Evolutionary conservation across 179 eudicot genomes (phyloP).

Genomic region (Silene noctiflora): DNA sequence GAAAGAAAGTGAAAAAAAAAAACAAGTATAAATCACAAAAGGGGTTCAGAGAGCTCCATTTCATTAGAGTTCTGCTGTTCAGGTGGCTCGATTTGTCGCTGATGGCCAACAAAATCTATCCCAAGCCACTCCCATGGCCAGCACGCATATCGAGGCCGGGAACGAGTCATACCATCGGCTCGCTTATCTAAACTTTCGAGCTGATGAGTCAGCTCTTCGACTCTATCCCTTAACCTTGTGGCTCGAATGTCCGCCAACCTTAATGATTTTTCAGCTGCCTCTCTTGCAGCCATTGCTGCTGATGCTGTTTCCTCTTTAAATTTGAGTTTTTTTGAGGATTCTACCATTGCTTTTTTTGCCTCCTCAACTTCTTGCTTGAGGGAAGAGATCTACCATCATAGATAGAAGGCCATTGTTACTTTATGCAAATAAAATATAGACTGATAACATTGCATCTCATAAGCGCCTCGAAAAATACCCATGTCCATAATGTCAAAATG

Average conservation of each 20-base stretch:
- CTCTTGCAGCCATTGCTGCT: constrained; percentile 97
- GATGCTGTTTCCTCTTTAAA: constrained; percentile 87
- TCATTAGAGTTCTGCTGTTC: constrained; percentile 61
- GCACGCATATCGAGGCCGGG: constrained; percentile 63
- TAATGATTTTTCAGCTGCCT: constrained; percentile 94
- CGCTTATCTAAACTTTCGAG: constrained; percentile 60
- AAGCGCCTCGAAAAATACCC: neutral
- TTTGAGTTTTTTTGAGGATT: constrained; percentile 70
- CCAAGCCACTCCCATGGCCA: constrained; percentile 99
- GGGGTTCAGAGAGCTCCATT: constrained; percentile 97
- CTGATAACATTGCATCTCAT: neutral
- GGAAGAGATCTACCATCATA: constrained; percentile 50
- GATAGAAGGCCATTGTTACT: neutral
- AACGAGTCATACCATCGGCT: constrained; percentile 40
- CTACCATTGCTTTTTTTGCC: constrained; percentile 63
- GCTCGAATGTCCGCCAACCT: constrained; percentile 78
- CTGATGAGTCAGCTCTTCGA: constrained; percentile 86
- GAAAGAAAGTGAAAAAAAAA: constrained; percentile 2
- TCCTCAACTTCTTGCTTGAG: constrained; percentile 73
- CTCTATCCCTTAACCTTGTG: constrained; percentile 73
- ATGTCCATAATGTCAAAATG: neutral
- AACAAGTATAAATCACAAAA: constrained; percentile 37
- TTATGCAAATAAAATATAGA: too few species aligned
- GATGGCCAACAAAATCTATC: constrained; percentile 58
- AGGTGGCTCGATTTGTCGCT: constrained; percentile 28